A percentile compares a stretch with the other conserved stretches of the same genome.
These are phyloP conservation scores for Ceratocystis diversiconidia DNA, from an alignment of 2,329 filamentous ascomycete species.

Conservation along the genomic window DNA sequence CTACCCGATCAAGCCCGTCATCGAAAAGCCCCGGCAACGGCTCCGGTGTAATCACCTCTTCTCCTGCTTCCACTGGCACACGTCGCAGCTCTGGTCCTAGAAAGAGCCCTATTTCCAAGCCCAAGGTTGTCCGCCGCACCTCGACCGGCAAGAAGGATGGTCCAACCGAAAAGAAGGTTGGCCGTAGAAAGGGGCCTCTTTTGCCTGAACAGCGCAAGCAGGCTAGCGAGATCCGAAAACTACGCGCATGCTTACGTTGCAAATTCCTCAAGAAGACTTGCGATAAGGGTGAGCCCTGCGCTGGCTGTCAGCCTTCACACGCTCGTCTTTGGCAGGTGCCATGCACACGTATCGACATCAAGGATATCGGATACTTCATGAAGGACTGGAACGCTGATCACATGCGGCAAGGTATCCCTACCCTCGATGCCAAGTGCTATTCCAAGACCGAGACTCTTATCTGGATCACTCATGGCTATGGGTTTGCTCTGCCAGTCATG, in stretches of 20 bases:
- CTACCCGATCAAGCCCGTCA: conserved; percentile 40
- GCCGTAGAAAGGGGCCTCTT: conserved; percentile 75
- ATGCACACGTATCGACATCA: conserved; percentile 95
- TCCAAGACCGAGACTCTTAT: conserved; percentile 53
- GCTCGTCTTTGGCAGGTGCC: conserved; percentile 94
- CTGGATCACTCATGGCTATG: conserved; percentile 94
- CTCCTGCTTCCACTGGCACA: conserved; percentile 42
- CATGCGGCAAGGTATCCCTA: conserved; percentile 81
- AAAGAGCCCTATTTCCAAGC: conserved; percentile 69
- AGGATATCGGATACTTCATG: conserved; percentile 97
- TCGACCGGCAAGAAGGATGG: conserved; percentile 66
- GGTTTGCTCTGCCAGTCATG: conserved; percentile 81
- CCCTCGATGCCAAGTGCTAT: conserved; percentile 87
- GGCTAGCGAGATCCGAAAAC: conserved; percentile 89
- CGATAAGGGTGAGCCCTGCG: conserved; percentile 92
- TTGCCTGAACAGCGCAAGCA: conserved; percentile 90
- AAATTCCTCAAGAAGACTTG: conserved; percentile 99
- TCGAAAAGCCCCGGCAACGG: conserved; percentile 43
- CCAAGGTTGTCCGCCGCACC: conserved; percentile 60
- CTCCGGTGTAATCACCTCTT: conserved; percentile 38
- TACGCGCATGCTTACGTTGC: conserved; percentile 84
- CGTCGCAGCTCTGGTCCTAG: conserved; percentile 56
- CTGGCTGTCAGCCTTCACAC: conserved; percentile 88
- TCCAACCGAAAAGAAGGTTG: conserved; percentile 76
- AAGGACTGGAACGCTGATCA: conserved; percentile 98